Percentiles rank a stretch among this genome's conserved stretches.
phyloP scores from a whole-genome alignment of 2,329 filamentous ascomycete genomes.

The Colletotrichum sidae region DNA sequence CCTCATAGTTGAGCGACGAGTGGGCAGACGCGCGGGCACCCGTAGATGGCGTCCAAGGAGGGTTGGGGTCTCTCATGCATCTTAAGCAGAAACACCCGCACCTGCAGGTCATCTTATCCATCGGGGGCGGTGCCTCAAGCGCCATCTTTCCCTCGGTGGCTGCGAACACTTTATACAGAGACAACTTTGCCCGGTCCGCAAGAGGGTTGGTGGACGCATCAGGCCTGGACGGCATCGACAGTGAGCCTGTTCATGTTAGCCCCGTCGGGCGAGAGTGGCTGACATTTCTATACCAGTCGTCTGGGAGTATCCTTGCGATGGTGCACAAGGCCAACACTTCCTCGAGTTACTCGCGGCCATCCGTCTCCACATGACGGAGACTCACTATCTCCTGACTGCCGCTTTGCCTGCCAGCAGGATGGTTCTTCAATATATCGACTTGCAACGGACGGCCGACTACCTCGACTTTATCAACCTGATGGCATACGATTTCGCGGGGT shows the following conservation, averaged over 20 bases:
- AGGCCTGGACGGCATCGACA: constrained; percentile 73
- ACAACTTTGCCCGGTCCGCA: constrained; percentile 78
- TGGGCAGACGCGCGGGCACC: constrained; percentile 79
- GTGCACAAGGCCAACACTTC: constrained; percentile 76
- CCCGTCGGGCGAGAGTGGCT: constrained; percentile 9
- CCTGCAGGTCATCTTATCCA: constrained; percentile 80
- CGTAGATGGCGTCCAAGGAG: constrained; percentile 78
- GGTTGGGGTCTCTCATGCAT: constrained; percentile 78
- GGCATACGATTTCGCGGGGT: constrained; percentile 83
- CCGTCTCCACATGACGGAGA: constrained; percentile 74
- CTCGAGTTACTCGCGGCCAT: constrained; percentile 74
- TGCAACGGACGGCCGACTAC: constrained; percentile 70
- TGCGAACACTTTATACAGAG: constrained; percentile 66
- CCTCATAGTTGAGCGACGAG: constrained; percentile 77
- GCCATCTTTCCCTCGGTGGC: constrained; percentile 77
- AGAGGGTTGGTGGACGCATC: constrained; percentile 76
- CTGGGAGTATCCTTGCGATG: constrained; percentile 80
- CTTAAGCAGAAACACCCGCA: constrained; percentile 78
- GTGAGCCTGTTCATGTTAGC: constrained; percentile 55
- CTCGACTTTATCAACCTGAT: constrained; percentile 83
- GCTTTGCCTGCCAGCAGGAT: constrained; percentile 76
- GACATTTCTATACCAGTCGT: constrained; percentile 66
- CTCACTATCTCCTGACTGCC: constrained; percentile 76
- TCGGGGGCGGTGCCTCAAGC: constrained; percentile 76
- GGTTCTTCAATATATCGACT: constrained; percentile 76